Conservation (phyloP, 192 early-diverging fungal genomes). For the Backusella luteola region DNA sequence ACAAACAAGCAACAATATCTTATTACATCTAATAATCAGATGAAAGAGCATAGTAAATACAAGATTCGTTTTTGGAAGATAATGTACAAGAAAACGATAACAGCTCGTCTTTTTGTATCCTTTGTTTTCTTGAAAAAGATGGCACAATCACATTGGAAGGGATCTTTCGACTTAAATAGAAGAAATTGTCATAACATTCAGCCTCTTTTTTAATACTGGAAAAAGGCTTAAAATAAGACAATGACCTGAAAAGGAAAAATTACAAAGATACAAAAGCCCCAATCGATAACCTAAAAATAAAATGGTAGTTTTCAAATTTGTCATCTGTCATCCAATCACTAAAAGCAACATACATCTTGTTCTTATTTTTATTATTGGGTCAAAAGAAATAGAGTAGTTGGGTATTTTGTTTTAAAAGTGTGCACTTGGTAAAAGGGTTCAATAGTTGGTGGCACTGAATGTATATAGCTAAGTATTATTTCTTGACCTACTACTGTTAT, state of each 20-base stretch:
- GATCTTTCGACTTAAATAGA: background rate
- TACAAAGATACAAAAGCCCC: background rate
- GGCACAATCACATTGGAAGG: background rate
- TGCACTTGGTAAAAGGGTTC: background rate
- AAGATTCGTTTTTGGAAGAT: background rate
- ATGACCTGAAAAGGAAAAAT: background rate
- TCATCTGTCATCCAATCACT: background rate
- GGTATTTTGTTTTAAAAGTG: background rate
- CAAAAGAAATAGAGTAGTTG: background rate
- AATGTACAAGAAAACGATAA: background rate
- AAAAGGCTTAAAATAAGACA: background rate
- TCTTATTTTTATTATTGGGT: background rate
- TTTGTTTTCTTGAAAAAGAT: background rate
- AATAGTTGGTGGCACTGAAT: background rate
- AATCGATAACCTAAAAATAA: background rate
- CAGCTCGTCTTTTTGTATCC: background rate
- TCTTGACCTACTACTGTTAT: background rate
- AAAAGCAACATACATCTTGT: background rate
- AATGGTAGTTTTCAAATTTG: background rate
- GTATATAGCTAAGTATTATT: background rate
- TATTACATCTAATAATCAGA: background rate
- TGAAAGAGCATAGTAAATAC: background rate
- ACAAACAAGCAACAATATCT: background rate
- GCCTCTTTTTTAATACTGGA: conserved; percentile 2
- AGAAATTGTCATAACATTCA: background rate